Evolutionary conservation across 2,329 filamentous ascomycete genomes (phyloP), one percentile per base, ranked within the genome.

Genomic region (Colletotrichum cordylinicola): DNA sequence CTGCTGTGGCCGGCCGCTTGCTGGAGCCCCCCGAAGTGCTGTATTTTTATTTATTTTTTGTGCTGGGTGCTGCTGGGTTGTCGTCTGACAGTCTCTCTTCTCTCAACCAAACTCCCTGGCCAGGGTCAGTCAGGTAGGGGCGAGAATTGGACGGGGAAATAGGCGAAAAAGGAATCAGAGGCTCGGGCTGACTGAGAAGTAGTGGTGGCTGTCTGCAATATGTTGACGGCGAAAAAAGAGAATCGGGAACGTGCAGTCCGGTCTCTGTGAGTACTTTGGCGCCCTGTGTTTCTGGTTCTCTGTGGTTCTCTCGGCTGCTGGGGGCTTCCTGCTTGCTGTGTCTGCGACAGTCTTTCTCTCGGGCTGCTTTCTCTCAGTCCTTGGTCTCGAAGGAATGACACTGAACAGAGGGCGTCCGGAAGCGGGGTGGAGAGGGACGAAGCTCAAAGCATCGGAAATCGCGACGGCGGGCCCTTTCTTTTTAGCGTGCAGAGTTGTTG

Each of bases 391-490:
- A 58, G 33, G 58, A 71, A 37, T 55, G 55, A 55, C 52, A 58
- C 52, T 55, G 64, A 73, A 58, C 52, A 39, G 64, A 73, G 39
- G 64, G 43, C 48, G 74, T 72, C 74, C 65, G 65, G 70, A 76
- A 74, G 70, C 64, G 64, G 70, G 70, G 73, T 76, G 74, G 74
- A 76, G 65, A 74, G 74, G 48, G 64, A 69, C 35, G 74, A 76
- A 76, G 74, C 70, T 76, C 70, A 76, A 65, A 69, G 61, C 74
- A 76, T 68, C 58, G 60, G 58, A 52, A 75, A 35, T 76, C 58
- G 71, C 65, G 74, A 69, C 48, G 74, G 74, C 74, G 70, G 70
- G 65, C 74, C 74, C 70, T 74, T 64, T 76, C 70, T 74, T 76
- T 75, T 74, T 76, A 76, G 74, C 74, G 74, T 76, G 70, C 70